Base-by-base conservation (phyloP, 164 flowering plant genomes). In the Berberis thunbergii region DNA sequence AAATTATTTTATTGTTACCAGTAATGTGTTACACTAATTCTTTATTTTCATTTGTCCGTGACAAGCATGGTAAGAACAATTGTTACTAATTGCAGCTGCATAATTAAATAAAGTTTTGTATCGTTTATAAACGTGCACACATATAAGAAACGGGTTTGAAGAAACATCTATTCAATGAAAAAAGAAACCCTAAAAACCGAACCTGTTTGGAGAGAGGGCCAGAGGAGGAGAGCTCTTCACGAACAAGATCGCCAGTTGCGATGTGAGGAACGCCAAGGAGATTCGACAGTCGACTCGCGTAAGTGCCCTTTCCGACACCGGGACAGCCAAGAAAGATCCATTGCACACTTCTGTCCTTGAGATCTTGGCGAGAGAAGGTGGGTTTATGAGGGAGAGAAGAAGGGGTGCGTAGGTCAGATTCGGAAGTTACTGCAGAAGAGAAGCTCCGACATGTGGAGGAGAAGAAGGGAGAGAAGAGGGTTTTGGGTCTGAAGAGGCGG, bases 281-380 rank as follows among this genome's bases (percentile, higher is more conserved):
- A 26, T 41, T 70, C 4, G 88, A 86, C 42, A 93, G 83, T 3
- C 97, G 84, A 62, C 90, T 76, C 3, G 98, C 97, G 68, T 93
- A 93, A 44, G 97, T 88, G 40, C 97, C 97, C 65, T 90, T 93
- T 0, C 97, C 97, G 48, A 90, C 96, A 54, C 97, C 97, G 41
- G 98, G 98, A 65, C 96, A 90, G 9, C 98, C 98, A 4, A 93
- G 86, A 56, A 93, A 90, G 2, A 88, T 94, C 98, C 98, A 93
- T 73, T 88, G 98, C 53, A 88, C 85, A 52, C 74, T 75, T 65
- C 79, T 77, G 48, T 69, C 76, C 6, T 55, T 56, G 39, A 76
- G 68, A 43, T 70, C 73, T 41, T 55, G 62, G 13, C 68, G 71
- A 40, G 57, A 54, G 11, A 59, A 61, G n/a, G 61, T 67, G 7